These are phyloP conservation scores for Lathyrus tuberosus DNA, from an alignment of 306 rosid genomes.

Conservation along the genomic window DNA sequence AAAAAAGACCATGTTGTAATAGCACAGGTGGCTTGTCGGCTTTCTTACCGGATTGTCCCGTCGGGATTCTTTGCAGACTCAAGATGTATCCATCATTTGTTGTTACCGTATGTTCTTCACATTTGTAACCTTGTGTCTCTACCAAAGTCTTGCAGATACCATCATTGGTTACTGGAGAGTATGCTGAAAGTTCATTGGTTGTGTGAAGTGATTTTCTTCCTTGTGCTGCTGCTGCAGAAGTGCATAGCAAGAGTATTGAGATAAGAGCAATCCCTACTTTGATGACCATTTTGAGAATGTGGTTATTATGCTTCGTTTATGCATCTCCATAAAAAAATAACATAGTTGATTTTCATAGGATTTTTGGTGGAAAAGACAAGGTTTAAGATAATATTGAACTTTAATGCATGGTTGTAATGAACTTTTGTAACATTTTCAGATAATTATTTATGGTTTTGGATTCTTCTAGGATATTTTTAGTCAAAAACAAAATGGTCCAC, in stretches of 20 bases:
- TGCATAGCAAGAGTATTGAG: constrained; percentile 26
- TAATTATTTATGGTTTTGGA: background rate
- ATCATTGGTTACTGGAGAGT: constrained; percentile 16
- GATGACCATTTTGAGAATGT: constrained; percentile 30
- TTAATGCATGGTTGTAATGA: background rate
- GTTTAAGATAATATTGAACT: background rate
- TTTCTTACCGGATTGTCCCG: constrained; percentile 36
- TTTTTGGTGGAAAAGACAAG: background rate
- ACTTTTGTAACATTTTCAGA: background rate
- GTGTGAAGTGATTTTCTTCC: constrained; percentile 38
- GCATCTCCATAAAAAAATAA: background rate
- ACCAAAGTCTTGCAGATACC: constrained; percentile 67
- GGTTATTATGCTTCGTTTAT: background rate
- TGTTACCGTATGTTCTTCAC: constrained; percentile 68
- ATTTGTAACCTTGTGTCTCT: constrained; percentile 59
- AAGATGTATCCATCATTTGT: constrained; percentile 69
- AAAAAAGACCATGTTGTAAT: constrained; percentile 64
- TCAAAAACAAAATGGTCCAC: too few relatives aligned
- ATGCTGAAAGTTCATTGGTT: constrained; percentile 12
- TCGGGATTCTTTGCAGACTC: constrained; percentile 68
- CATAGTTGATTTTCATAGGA: background rate
- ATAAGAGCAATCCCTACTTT: constrained; percentile 10
- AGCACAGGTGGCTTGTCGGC: constrained; percentile 56
- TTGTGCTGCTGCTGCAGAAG: constrained; percentile 19
- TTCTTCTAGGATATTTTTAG: too few relatives aligned